Percentiles rank a stretch among this genome's conserved stretches.
Conservation (phyloP, 1,284 basidiomycete genomes). For the Taiwanofungus camphoratus region DNA sequence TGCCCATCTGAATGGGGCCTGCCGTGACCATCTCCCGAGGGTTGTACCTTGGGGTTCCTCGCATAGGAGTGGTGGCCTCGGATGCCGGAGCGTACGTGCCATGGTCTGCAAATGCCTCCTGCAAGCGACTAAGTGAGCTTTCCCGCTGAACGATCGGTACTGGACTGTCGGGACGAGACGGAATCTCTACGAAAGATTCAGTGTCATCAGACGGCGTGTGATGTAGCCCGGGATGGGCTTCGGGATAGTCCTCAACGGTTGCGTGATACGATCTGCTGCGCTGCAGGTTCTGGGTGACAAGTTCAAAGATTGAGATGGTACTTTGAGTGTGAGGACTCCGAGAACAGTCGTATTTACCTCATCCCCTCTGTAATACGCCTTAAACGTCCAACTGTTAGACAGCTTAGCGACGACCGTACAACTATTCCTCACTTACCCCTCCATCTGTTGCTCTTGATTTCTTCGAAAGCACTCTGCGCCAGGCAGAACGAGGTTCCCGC, state of each 20-base stretch:
- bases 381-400: neutral
- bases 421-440: slow-evolving; percentile 21
- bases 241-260: slow-evolving; percentile 18
- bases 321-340: neutral
- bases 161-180: slow-evolving; percentile 17
- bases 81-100: slow-evolving; percentile 20
- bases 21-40: slow-evolving; percentile 10
- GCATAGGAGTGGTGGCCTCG: slow-evolving; percentile 19
- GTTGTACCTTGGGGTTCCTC: slow-evolving; percentile 17
- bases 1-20: slow-evolving; percentile 4
- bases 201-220: slow-evolving; percentile 16
- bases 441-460: slow-evolving; percentile 17
- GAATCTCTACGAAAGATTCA: slow-evolving; percentile 20
- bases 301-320: neutral
- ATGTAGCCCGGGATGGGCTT: slow-evolving; percentile 13
- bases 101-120: slow-evolving; percentile 26
- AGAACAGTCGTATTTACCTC: slow-evolving; percentile 8
- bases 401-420: too few relatives aligned
- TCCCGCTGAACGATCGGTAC: slow-evolving; percentile 28
- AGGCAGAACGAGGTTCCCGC: slow-evolving; percentile 16
- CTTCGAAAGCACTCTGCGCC: slow-evolving; percentile 22
- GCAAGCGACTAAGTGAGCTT: slow-evolving; percentile 24
- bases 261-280: slow-evolving; percentile 13
- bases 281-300: slow-evolving; percentile 6
- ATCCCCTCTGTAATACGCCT: slow-evolving; percentile 21